Evolutionary conservation across 495 filamentous ascomycete genomes (phyloP).

Genomic region (Penicillium daleae): DNA sequence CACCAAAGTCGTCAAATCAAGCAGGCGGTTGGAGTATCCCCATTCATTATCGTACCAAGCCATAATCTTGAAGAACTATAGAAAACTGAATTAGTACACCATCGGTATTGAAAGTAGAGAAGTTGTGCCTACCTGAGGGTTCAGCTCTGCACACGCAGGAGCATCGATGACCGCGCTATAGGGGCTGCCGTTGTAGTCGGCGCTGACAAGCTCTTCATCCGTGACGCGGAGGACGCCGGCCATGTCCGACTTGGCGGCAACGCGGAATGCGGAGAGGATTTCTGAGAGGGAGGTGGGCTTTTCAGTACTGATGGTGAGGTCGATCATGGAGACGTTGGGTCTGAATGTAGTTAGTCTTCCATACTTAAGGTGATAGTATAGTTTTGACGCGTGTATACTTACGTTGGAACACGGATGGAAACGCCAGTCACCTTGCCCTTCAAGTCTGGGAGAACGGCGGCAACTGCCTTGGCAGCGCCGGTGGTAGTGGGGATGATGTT

Average conservation of each 20-base stretch:
- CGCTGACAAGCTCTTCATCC: constrained; percentile 40
- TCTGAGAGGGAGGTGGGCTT: constrained; percentile 38
- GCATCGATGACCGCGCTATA: constrained; percentile 40
- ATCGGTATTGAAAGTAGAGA: neutral
- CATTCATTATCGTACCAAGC: constrained; percentile 46
- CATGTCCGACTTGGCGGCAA: constrained; percentile 34
- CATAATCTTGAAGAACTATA: constrained; percentile 44
- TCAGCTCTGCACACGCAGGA: constrained; percentile 36
- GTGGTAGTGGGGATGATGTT: constrained; percentile 44
- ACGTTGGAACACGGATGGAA: constrained; percentile 43
- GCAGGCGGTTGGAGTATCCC: constrained; percentile 42
- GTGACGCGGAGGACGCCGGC: constrained; percentile 36
- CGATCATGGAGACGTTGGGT: constrained; percentile 45
- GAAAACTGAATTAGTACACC: neutral
- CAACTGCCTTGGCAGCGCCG: constrained; percentile 41
- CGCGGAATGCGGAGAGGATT: constrained; percentile 37
- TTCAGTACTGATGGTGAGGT: constrained; percentile 39
- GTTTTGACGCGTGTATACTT: constrained; percentile 14
- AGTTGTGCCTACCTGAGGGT: constrained; percentile 29
- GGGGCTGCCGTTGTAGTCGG: constrained; percentile 37
- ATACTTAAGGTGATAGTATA: neutral
- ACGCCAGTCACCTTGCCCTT: constrained; percentile 40
- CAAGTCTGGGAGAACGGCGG: constrained; percentile 36
- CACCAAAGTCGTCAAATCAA: constrained; percentile 37
- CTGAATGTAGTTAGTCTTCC: constrained; percentile 11